These are phyloP conservation scores for Cutaneotrichosporon cyanovorans DNA, from an alignment of 1,284 basidiomycete genomes.

Conservation along the genomic window DNA sequence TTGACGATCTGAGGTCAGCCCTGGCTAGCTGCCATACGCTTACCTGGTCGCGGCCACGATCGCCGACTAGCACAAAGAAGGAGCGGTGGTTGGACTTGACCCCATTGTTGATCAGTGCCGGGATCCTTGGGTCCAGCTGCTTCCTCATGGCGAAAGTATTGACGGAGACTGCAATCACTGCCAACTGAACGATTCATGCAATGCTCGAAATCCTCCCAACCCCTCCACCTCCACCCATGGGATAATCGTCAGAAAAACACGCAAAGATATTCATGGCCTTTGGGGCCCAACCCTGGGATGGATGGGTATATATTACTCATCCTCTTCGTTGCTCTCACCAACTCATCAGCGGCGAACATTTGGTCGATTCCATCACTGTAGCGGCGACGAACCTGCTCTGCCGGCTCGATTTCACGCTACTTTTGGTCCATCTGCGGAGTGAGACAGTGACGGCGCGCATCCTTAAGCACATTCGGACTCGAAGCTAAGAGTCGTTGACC, in stretches of 20 bases:
- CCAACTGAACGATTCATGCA: neutral
- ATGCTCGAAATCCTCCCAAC: conserved; percentile 9
- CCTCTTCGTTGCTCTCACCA: neutral
- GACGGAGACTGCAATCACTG: too few species aligned
- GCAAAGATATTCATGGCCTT: neutral
- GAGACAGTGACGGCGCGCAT: too few species aligned
- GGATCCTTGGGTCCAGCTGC: conserved; percentile 80
- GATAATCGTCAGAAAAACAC: neutral
- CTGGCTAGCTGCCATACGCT: conserved; percentile 17
- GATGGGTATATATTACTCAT: conserved; percentile 3
- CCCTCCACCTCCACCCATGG: conserved; percentile 2
- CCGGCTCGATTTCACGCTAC: too few species aligned
- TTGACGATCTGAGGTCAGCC: conserved; percentile 71
- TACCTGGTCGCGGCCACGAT: conserved; percentile 87
- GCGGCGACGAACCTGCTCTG: too few species aligned
- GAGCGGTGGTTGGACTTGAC: conserved; percentile 87
- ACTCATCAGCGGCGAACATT: neutral
- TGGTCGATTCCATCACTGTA: neutral
- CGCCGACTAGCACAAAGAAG: conserved; percentile 95
- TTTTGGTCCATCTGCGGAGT: too few species aligned
- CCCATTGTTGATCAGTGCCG: conserved; percentile 86
- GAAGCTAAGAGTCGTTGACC: too few species aligned
- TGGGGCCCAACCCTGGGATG: neutral
- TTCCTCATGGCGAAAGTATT: conserved; percentile 40
- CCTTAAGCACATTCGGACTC: too few species aligned